Base-by-base conservation (phyloP, 306 rosid species). In the Lagenaria siceraria region DNA sequence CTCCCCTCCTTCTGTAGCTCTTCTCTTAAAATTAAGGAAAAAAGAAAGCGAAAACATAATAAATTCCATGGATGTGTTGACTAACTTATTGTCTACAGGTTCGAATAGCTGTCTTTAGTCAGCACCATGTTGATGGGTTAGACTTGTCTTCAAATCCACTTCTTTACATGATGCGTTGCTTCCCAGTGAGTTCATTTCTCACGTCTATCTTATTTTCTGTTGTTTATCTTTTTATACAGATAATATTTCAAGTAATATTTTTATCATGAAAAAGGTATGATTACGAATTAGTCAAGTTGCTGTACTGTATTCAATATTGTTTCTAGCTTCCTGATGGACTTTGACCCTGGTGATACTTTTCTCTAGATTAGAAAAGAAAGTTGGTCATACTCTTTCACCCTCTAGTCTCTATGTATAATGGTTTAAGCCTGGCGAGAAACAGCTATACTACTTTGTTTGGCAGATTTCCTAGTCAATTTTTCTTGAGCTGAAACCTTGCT, bases 41-140 rank as follows among this genome's bases (percentile, higher is more conserved):
- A 8, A 7, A 63, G 35, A 33, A 63, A 31, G 17, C 8, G 0
- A 35, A 35, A 69, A 38, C 9, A 13, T 68, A 11, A 48, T 68
- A 21, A 48, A 36, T 73, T 27, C 17, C 33, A 71, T 49, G 77
- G 42, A 8, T 73, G 46, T 36, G 40, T 75, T 35, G 78, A 75
- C 79, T 25, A 42, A 59, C 56, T 59, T 24, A 25, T 76, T 42
- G 77, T 75, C 70, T 71, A 64, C 91, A 96, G 99, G 99, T 96
- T 80, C 97, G 98, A 10, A 96, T 96, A 71, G 99, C 99, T 51
- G 99, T 96, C 66, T 96, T 96, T 90, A 92, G 96, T 81, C 99
- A 96, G 92, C 99, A 96, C 84, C 99, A 96, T 53, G 99, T 96
- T 60, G 98, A 96, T 78, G 99, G 99, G 63, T 92, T 96, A 6